Base-by-base conservation (phyloP, 2,329 filamentous ascomycete species). In the Malbranchea cinnamomea region DNA sequence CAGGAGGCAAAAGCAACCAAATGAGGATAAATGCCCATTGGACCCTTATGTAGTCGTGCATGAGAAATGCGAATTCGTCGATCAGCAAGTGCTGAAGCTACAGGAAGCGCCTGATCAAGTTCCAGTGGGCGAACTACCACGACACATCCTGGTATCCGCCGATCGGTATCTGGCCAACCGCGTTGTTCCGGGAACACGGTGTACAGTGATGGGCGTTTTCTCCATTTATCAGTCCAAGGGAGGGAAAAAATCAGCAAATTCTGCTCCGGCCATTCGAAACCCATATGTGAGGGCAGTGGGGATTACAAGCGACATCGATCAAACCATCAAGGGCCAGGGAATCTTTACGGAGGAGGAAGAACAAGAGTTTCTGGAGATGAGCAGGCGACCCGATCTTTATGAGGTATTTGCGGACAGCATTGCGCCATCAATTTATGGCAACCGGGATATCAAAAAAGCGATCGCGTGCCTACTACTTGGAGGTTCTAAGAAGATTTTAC, bases 21-120 rank as follows among this genome's bases (percentile, higher is more conserved):
- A 68, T 9, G 76, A 68, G 1, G 72, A 80, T 21, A 74, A 78
- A 44, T 98, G 89, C 46, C 85, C 87, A 0, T 60, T 98, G 37
- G 89, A 98, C 46, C 89, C 89, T 10, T 98, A 94, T 58, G 92
- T 89, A 46, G 83, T 98, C 34, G 68, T 89, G 35, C 89, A 98
- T 50, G 89, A 98, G 55, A 84, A 79, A 52, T 93, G 81, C 21
- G 73, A 75, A 39, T 98, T 98, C 50, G 85, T 95, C 46, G 89
- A 98, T 48, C 89, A 98, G 56, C 89, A 98, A 54, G 82, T 98
- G 36, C 78, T 98, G 52, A 98, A 98, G 56, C 71, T 98, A 11
- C 89, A 98, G 52, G 89, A 98, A 57, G 89, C 87, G 0, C 89
- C 89, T 2, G 89, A 98, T 48, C 84, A 95, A 54, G 89, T 98